Base-by-base conservation (phyloP, 768 basidiomycete genomes). In the Suillus alpinus region DNA sequence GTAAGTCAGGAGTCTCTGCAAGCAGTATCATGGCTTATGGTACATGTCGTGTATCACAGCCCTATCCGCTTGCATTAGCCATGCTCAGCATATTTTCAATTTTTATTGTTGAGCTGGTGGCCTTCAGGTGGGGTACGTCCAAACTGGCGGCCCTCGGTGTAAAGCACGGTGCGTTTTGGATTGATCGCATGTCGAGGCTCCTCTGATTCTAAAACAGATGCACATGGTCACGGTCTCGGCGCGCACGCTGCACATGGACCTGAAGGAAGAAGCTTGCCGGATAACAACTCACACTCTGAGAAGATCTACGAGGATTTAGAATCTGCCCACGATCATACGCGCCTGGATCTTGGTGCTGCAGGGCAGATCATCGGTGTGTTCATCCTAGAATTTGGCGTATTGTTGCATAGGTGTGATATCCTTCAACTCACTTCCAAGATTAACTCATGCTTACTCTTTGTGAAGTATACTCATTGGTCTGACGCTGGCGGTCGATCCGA, bases 351-450 rank as follows among this genome's bases (percentile, higher is more conserved):
- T 41, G 76, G 77, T 20, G 75, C 83, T 3, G 59, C 77, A 9
- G 87, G 92, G 2, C 94, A 95, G 71, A 73, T 95, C 40, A 80
- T 97, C 51, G 95, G 94, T 14, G 82, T 99, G 51, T 92, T 84
- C 37, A 95, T 98, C 60, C 79, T 99, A 51, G 96, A 99, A 71
- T 96, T 97, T 67, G 96, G 96, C 66, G 93, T 98, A 34, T 72
- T 94, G 6, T 74, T 98, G 36, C 95, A 95, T 69, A 91, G 88
- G 87, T 84, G 58, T 32, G 49, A 3, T 29, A 7, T 10, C 40
- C 36, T 46, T 34, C 56, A 13, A 40, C 37, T 39, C 53, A 18
- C 16, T 5, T 9, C 0, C 20, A 9, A 37, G 36, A 41, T 41
- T 13, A 43, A 37, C 16, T 53, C 23, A 37, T 10, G 6, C 46